Base-by-base conservation (phyloP, 352 stramenopile genomes). In the Thalassiosira ordinaria region DNA sequence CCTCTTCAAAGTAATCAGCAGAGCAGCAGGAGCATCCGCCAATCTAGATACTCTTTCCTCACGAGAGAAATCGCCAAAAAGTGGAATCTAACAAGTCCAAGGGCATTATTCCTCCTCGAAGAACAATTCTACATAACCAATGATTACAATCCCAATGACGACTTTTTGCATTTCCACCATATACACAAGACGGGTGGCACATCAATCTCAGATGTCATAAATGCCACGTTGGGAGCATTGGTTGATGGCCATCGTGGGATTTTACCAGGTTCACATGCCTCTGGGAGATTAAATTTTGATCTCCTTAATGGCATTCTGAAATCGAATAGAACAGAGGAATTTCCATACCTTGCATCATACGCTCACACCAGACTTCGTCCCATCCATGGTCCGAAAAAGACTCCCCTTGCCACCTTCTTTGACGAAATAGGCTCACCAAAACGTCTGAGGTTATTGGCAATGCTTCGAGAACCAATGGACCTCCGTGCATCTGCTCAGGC, bases 81-180 rank as follows among this genome's bases (percentile, higher is more conserved):
- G 37, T 82, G 74, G 74, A 82, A 82, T 35, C 52, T 82, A 4
- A 82, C 65, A 6, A 33, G 65, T 24, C 66, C 65, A 0, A 8
- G 64, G 14, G 65, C 65, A 13, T 2, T 24, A 18, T 1, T 14
- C 20, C 44, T 82, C 14, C 59, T 82, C 0, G 29, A 52, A 31
- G 46, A 51, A 26, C 74, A 82, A 77, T 78, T 82, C 55, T 13
- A 55, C 13, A 65, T 26, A 53, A 33, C 24, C 11, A 62, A 59
- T 26, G 44, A 69, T 51, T 82, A 82, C 60, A 39, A 78, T 59
- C 35, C 64, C 13, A 13, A 27, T 16, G 46, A 39, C 1, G 74
- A 82, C 55, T 78, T 82, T 56, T 56, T 82, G 14, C 65, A 78
- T 39, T 82, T 82, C 64, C 66, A 82, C 29, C 74, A 82, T 39